Evolutionary conservation across 2,329 filamentous ascomycete species (phyloP), one percentile per base, ranked within the genome.

Genomic region (Ilyonectria robusta): DNA sequence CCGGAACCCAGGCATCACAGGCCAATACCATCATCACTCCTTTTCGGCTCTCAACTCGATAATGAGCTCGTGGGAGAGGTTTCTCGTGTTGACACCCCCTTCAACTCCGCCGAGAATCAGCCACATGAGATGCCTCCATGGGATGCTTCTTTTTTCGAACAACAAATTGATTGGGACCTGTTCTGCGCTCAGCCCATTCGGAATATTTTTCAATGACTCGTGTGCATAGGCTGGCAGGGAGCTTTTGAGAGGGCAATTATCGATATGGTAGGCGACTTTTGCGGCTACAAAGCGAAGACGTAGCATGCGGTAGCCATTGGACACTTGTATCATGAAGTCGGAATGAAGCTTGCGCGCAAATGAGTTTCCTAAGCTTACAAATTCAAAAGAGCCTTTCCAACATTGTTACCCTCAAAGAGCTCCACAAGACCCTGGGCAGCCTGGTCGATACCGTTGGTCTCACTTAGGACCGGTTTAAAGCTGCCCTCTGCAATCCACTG

Each of bases 381-480:
- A 13, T 48, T 62, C 3, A 62, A 19, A n/a, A 56, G 48, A n/a
- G 60, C 60, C 44, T 62, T 62, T 6, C 60, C 51, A 42, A 62
- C 11, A 46, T 96, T 96, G 80, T 92, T 87, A 46, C 94, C 94
- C 76, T 88, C 79, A 64, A 95, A 85, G 83, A 96, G 89, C 15
- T 89, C 92, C 19, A 95, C 80, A 67, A 96, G 85, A 0, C 91
- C 94, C 63, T 94, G 88, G 15, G 89, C 84, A 4, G 90, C 91
- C n/a, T 92, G 89, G 70, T 96, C 93, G 68, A 96, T 94, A 37
- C 93, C 93, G 55, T 90, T 85, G 1, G 91, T 94, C 67, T 93
- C 83, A 75, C 87, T 84, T 69, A 91, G 84, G 81, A 91, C 89
- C 56, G 89, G 86, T 84, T 92, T 92, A 84, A 96, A 88, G 5